These are phyloP conservation scores for Avena sativa DNA, from an alignment of 176 grass and related monocot genomes.

Conservation along the genomic window DNA sequence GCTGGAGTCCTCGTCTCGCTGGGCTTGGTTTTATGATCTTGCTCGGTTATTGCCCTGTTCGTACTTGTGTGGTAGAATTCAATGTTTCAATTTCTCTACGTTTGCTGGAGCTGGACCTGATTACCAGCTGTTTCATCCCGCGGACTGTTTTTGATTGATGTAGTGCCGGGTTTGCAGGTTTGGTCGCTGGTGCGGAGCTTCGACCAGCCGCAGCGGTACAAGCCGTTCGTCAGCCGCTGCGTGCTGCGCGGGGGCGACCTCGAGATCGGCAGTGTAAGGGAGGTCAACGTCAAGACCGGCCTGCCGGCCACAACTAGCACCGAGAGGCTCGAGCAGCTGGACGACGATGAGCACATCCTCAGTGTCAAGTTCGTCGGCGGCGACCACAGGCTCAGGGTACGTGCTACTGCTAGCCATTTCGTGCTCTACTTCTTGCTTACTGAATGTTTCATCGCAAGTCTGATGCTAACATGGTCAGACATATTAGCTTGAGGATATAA, in stretches of 20 bases:
- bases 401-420: neutral
- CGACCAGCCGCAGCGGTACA: constrained; percentile 91
- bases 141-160: constrained; percentile 12
- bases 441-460: neutral
- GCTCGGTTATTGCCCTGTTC: neutral
- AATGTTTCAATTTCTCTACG: constrained; percentile 16
- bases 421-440: constrained; percentile 2
- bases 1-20: neutral
- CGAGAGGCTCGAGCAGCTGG: constrained; percentile 75
- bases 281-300: constrained; percentile 84
- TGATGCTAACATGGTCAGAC: neutral
- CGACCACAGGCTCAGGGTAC: constrained; percentile 83
- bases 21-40: neutral
- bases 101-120: neutral
- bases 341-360: constrained; percentile 80
- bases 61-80: neutral
- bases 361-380: constrained; percentile 82
- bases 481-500: neutral
- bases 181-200: constrained; percentile 90
- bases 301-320: constrained; percentile 85
- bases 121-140: neutral
- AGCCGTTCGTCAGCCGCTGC: constrained; percentile 85
- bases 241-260: constrained; percentile 70
- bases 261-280: constrained; percentile 76
- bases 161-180: constrained; percentile 54